Evolutionary conservation across 164 flowering plant genomes (phyloP).

Genomic region (Vitis rupestris): DNA sequence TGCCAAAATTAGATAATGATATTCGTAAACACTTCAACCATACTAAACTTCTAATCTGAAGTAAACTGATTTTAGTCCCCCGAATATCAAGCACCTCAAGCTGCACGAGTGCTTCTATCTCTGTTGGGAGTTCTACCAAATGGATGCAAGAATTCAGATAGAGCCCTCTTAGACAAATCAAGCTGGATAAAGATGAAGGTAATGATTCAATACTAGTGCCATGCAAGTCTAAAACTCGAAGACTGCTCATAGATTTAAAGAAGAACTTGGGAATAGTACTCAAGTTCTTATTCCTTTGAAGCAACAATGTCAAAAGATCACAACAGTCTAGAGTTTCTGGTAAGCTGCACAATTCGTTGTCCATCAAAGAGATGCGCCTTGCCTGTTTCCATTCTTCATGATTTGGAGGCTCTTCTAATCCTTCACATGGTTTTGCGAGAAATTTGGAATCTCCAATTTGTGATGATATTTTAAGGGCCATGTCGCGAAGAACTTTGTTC

Average conservation of each 20-base stretch:
- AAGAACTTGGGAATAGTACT: slow-evolving; percentile 8
- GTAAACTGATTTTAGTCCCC: no score
- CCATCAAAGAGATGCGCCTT: slow-evolving; percentile 1
- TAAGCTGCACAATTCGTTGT: background rate
- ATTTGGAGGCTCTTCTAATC: background rate
- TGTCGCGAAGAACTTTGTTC: no score
- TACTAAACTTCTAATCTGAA: no score
- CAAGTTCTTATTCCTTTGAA: slow-evolving; percentile 4
- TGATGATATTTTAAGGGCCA: background rate
- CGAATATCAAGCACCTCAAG: no score
- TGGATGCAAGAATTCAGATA: background rate
- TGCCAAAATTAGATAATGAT: no score
- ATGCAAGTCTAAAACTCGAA: slow-evolving; percentile 10
- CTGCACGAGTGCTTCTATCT: no score
- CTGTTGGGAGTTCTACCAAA: no score
- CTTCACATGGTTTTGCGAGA: no score
- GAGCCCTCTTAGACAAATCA: slow-evolving; percentile 3
- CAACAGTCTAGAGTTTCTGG: background rate
- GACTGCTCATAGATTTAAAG: slow-evolving; percentile 11
- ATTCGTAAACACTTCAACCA: no score
- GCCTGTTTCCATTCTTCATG: slow-evolving; percentile 7
- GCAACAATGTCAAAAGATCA: slow-evolving; percentile 1
- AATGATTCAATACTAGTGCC: background rate
- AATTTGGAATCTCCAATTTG: no score
- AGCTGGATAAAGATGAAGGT: slow-evolving; percentile 4